phyloP scores from a whole-genome alignment of 805 yeast genomes.

The Torulaspora quercuum region DNA sequence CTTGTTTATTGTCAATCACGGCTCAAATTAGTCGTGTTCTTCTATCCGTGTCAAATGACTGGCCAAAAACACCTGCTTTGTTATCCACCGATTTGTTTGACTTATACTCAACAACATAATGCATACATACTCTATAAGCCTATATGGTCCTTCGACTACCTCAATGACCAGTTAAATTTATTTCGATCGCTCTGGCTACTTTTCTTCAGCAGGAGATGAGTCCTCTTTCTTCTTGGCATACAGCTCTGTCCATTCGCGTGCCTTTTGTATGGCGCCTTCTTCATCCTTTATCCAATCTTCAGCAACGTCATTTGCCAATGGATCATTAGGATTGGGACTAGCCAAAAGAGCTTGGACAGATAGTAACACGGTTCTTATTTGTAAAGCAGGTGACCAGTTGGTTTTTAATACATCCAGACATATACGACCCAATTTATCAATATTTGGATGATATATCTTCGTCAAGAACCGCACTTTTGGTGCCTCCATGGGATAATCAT shows the following conservation, averaged over 20 bases:
- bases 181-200: no score
- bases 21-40: no score
- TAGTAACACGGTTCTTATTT: constrained; percentile 84
- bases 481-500: constrained; percentile 97
- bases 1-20: no score
- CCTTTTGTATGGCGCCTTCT: constrained; percentile 72
- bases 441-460: constrained; percentile 93
- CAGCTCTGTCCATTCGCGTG: constrained; percentile 47
- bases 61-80: no score
- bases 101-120: no score
- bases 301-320: constrained; percentile 96
- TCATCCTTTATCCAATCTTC: constrained; percentile 92
- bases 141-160: no score
- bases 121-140: no score
- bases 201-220: no score
- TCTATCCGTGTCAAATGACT: no score
- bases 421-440: constrained; percentile 90
- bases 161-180: no score
- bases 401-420: constrained; percentile 92
- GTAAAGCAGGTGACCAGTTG: constrained; percentile 97
- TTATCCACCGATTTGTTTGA: no score
- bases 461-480: constrained; percentile 94
- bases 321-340: constrained; percentile 98
- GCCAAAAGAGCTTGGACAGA: constrained; percentile 92
- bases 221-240: constrained; percentile 32